A percentile compares a stretch with the other conserved stretches of the same genome.
Evolutionary conservation across 495 filamentous ascomycete genomes (phyloP).

Genomic region (Trichoderma erinaceum): DNA sequence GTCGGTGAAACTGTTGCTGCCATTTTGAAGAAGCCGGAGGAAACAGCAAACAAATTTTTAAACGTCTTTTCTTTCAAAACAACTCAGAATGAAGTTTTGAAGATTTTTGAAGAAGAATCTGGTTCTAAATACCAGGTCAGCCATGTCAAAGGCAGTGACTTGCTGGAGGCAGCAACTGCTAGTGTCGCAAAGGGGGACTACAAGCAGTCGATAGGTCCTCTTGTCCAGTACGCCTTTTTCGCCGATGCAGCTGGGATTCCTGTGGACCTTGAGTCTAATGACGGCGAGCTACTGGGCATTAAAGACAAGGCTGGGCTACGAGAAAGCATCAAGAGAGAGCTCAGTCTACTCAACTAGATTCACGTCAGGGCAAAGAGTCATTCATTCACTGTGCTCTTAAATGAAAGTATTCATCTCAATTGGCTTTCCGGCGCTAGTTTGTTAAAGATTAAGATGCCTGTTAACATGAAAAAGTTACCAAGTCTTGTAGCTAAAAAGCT

Average conservation of each 20-base stretch:
- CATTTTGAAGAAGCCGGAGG: conserved; percentile 43
- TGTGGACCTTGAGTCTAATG: not conserved
- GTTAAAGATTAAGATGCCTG: too few species aligned
- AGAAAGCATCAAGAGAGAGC: not conserved
- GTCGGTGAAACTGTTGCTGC: conserved; percentile 45
- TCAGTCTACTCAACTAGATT: not conserved
- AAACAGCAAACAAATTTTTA: conserved; percentile 49
- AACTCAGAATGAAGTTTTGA: conserved; percentile 50
- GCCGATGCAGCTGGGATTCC: not conserved
- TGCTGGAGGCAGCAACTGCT: not conserved
- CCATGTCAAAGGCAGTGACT: conserved; percentile 17
- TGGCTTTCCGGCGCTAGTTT: too few species aligned
- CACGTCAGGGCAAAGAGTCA: not conserved
- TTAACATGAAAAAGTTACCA: too few species aligned
- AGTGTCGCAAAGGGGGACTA: not conserved
- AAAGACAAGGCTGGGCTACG: not conserved
- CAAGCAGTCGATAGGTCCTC: not conserved
- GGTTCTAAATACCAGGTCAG: conserved; percentile 29
- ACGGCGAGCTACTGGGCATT: not conserved
- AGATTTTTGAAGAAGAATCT: conserved; percentile 42
- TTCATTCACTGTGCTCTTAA: not conserved
- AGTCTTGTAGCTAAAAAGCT: too few species aligned
- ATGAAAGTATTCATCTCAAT: too few species aligned
- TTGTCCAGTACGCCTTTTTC: not conserved
- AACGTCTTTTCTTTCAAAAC: conserved; percentile 44